Base-by-base conservation (phyloP, 1,284 basidiomycete genomes). In the Omphalotus olearius region DNA sequence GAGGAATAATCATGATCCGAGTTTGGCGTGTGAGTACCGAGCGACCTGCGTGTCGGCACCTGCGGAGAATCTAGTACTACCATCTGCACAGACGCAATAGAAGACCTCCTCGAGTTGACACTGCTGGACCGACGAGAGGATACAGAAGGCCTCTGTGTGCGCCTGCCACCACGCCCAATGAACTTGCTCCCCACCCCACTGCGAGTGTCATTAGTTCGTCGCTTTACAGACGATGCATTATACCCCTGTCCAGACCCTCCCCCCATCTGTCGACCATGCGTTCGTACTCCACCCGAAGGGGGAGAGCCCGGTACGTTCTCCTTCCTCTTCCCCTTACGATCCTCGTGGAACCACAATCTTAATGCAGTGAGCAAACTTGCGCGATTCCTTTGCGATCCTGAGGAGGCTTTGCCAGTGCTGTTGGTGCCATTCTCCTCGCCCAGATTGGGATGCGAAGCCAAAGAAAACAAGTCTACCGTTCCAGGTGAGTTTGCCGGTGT, bases 41-140 rank as follows among this genome's bases (percentile, higher is more conserved):
- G 79, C 3, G 87, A 88, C 37, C 79, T 71, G 10, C 85, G 25
- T 18, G 45, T 72, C 14, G 76, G 75, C 2, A 80, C 73, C 17
- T 80, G 79, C 3, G 81, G 77, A 6, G 81, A 82, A 49, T 85
- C 85, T 41, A 85, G 64, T 6, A 77, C 58, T 1, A 79, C 65
- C 61, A 82, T 70, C 53, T 85, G 84, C 52, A 76, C 74, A 10
- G 85, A 88, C 26, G 83, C 73, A 11, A 79, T 75, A 9, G 86
- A 89, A 0, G 86, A 89, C 41, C 88, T 73, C 38, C 82, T 73
- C 9, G 88, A 91, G 60, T 90, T 90, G 55, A 89, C 85, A 59
- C 88, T 91, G 61, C 88, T 91, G 7, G 88, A 91, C 26, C 88
- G 78, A 44, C 83, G 76, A 36, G 88, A 90, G 0, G 87, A 88